Conservation (phyloP, 768 basidiomycete genomes). For the Neoboletus subvelutipes region DNA sequence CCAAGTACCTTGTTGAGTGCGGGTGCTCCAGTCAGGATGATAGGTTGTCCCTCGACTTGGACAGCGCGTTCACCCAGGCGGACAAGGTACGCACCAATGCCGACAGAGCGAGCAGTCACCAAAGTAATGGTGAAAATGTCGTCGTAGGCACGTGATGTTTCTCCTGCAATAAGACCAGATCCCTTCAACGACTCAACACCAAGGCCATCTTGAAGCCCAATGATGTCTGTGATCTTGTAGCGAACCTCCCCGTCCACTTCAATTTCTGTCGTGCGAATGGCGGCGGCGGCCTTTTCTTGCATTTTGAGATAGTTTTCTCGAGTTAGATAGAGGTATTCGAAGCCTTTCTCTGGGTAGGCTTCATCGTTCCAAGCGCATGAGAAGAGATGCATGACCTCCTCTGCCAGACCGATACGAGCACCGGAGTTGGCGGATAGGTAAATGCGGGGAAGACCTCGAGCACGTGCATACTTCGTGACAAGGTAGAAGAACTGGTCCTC, state of each 20-base stretch:
- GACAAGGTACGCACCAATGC: slow-evolving; percentile 98
- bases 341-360: slow-evolving; percentile 86
- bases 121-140: slow-evolving; percentile 99
- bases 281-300: slow-evolving; percentile 77
- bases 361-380: slow-evolving; percentile 89
- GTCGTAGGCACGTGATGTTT: slow-evolving; percentile 97
- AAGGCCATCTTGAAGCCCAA: slow-evolving; percentile 95
- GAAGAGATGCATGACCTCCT: slow-evolving; percentile 86
- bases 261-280: slow-evolving; percentile 80
- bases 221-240: slow-evolving; percentile 94
- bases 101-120: slow-evolving; percentile 97
- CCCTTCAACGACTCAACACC: slow-evolving; percentile 96
- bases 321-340: slow-evolving; percentile 94
- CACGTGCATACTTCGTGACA: slow-evolving; percentile 90
- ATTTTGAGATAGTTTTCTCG: slow-evolving; percentile 88
- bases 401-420: slow-evolving; percentile 93
- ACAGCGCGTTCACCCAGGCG: slow-evolving; percentile 97
- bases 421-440: slow-evolving; percentile 99
- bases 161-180: slow-evolving; percentile 97
- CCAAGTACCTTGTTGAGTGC: slow-evolving; percentile 99
- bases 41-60: slow-evolving; percentile 98
- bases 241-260: slow-evolving; percentile 84
- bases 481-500: slow-evolving; percentile 98
- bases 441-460: slow-evolving; percentile 86
- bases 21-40: slow-evolving; percentile 95